Percentiles rank a stretch among this genome's conserved stretches.
Conservation (phyloP, 1,284 basidiomycete species). For the Cutaneotrichosporon sp. region DNA sequence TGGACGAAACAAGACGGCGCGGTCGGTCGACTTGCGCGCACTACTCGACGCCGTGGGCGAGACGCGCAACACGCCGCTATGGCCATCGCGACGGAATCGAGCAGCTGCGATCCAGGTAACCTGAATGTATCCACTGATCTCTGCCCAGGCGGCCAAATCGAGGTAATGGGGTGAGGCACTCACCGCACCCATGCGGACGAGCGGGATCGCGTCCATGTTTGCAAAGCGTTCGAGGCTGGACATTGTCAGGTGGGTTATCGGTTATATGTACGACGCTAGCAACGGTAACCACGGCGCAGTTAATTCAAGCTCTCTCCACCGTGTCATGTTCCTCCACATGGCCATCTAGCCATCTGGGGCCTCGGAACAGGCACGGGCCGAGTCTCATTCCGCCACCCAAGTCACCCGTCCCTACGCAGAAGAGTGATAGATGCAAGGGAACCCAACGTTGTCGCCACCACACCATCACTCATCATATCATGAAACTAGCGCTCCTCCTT, state of each 20-base stretch:
- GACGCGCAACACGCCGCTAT: not conserved
- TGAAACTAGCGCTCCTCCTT: not conserved
- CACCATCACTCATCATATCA: not conserved
- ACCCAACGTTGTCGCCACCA: not conserved
- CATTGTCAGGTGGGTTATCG: conserved; percentile 17
- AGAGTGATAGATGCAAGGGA: not conserved
- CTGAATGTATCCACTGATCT: no score
- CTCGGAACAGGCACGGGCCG: not conserved
- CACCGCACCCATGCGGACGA: conserved; percentile 35
- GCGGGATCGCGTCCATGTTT: conserved; percentile 36
- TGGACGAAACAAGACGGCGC: no score
- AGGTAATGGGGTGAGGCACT: not conserved
- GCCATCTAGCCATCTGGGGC: not conserved
- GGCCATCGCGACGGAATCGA: not conserved
- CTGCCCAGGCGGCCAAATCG: no score
- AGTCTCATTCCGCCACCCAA: conserved; percentile 3
- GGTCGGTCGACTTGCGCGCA: no score
- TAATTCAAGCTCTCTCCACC: not conserved
- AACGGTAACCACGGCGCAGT: not conserved
- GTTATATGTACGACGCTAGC: not conserved
- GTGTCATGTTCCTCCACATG: not conserved
- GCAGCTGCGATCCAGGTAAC: not conserved
- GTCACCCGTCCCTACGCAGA: not conserved
- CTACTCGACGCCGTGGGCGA: no score
- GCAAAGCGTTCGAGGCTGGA: conserved; percentile 32